A percentile compares a stretch with the other conserved stretches of the same genome.
Evolutionary conservation across 2,329 filamentous ascomycete species (phyloP).

Genomic region (Fusarium sp.): DNA sequence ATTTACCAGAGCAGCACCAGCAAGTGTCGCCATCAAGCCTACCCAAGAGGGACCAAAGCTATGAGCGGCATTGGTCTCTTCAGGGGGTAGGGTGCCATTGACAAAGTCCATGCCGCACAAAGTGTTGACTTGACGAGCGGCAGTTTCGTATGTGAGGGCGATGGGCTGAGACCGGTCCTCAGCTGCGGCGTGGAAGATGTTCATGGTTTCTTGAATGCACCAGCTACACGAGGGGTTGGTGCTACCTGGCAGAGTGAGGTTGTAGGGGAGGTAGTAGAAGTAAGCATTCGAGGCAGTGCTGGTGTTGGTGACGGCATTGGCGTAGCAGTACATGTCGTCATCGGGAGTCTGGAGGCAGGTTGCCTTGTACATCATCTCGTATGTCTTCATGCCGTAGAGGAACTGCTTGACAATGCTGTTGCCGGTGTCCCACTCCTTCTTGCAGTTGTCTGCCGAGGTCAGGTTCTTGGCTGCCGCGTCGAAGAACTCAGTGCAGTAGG

Average conservation of each 20-base stretch:
- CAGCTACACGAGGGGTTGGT: constrained; percentile 79
- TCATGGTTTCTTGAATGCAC: constrained; percentile 86
- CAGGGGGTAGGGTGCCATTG: constrained; percentile 64
- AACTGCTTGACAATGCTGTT: constrained; percentile 80
- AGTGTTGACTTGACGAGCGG: constrained; percentile 79
- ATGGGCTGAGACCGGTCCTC: constrained; percentile 75
- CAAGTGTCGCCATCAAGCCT: constrained; percentile 23
- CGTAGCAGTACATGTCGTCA: constrained; percentile 81
- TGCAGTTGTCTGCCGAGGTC: constrained; percentile 73
- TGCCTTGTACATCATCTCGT: constrained; percentile 81
- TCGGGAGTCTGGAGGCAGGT: constrained; percentile 79
- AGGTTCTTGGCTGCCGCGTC: constrained; percentile 73
- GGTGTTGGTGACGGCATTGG: constrained; percentile 83
- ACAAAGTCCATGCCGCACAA: constrained; percentile 70
- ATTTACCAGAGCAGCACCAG: constrained; percentile 30
- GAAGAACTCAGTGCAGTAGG: constrained; percentile 75
- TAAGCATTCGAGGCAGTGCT: constrained; percentile 78
- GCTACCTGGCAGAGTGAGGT: constrained; percentile 74
- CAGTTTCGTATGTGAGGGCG: constrained; percentile 74
- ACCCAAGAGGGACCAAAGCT: constrained; percentile 33
- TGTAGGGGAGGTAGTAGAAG: constrained; percentile 88
- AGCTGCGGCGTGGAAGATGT: constrained; percentile 78
- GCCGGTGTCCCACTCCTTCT: constrained; percentile 72
- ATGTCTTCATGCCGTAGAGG: constrained; percentile 80
- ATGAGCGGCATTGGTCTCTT: constrained; percentile 33